Evolutionary conservation across 371 early-diverging fungal genomes (phyloP).

Genomic region (Mucor piriformis): DNA sequence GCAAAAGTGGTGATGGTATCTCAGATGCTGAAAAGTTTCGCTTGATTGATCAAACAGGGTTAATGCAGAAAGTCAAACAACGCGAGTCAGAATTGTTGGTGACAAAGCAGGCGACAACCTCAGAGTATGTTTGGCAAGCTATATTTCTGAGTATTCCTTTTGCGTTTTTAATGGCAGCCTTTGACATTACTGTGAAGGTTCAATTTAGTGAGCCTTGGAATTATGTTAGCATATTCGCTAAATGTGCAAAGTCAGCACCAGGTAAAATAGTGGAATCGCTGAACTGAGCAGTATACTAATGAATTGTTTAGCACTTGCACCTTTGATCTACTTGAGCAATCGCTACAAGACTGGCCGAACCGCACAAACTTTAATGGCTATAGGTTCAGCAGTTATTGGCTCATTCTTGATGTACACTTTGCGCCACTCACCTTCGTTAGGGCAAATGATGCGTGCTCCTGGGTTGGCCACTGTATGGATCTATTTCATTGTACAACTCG

Average conservation of each 20-base stretch:
- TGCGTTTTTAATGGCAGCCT: conserved; percentile 55
- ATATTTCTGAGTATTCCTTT: conserved; percentile 60
- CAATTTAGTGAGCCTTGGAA: conserved; percentile 61
- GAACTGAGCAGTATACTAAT: too few relatives aligned
- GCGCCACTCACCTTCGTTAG: conserved; percentile 59
- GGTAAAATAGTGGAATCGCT: too few relatives aligned
- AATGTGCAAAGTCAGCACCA: conserved; percentile 51
- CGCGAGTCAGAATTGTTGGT: conserved; percentile 35
- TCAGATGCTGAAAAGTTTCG: conserved; percentile 51
- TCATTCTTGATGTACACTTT: conserved; percentile 60
- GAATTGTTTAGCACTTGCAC: conserved; percentile 52
- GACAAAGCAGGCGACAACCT: conserved; percentile 23
- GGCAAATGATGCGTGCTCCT: conserved; percentile 66
- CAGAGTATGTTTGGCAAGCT: conserved; percentile 60
- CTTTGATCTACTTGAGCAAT: conserved; percentile 60
- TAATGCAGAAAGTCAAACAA: conserved; percentile 49
- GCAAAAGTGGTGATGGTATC: conserved; percentile 21
- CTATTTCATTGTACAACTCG: conserved; percentile 60
- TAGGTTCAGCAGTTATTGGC: conserved; percentile 44
- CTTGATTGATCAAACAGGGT: conserved; percentile 53
- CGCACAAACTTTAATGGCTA: conserved; percentile 51
- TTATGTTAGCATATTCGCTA: conserved; percentile 33
- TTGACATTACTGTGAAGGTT: conserved; percentile 62
- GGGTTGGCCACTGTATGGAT: conserved; percentile 64
- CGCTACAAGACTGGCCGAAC: conserved; percentile 44